Conservation (phyloP, 192 early-diverging fungal genomes). For the Rhizoclosmatium sp. region DNA sequence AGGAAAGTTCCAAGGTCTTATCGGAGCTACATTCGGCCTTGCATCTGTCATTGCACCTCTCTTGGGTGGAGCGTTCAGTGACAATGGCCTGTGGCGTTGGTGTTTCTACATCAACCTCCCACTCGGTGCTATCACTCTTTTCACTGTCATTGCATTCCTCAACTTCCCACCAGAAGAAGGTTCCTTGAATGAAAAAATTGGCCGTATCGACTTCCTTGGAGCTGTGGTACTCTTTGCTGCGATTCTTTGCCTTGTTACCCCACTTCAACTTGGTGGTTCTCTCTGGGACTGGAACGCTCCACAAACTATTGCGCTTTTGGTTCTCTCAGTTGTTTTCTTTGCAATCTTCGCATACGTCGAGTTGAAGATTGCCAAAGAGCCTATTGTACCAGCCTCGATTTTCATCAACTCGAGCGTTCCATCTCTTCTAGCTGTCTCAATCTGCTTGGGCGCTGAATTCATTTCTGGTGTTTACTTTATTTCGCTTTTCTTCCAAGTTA, state of each 20-base stretch:
- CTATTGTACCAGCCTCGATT: slow-evolving; percentile 73
- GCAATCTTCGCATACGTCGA: slow-evolving; percentile 72
- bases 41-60: slow-evolving; percentile 84
- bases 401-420: slow-evolving; percentile 62
- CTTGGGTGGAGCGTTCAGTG: slow-evolving; percentile 85
- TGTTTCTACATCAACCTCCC: slow-evolving; percentile 90
- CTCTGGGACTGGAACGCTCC: slow-evolving; percentile 68
- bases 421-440: slow-evolving; percentile 39
- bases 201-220: slow-evolving; percentile 75
- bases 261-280: slow-evolving; percentile 76
- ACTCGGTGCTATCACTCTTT: slow-evolving; percentile 71
- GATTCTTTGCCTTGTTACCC: slow-evolving; percentile 69
- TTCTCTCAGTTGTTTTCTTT: slow-evolving; percentile 66
- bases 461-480: slow-evolving; percentile 72
- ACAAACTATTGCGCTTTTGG: slow-evolving; percentile 69
- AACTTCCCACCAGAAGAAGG: slow-evolving; percentile 65
- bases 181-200: slow-evolving; percentile 61
- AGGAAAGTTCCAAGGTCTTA: slow-evolving; percentile 86
- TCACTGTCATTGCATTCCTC: slow-evolving; percentile 63
- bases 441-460: slow-evolving; percentile 53
- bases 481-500: slow-evolving; percentile 85
- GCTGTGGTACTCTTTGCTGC: slow-evolving; percentile 59
- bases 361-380: slow-evolving; percentile 65
- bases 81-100: slow-evolving; percentile 56
- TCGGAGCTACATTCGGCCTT: slow-evolving; percentile 68